Base-by-base conservation (phyloP, 441 rosid genomes). In the Bocquillonia castaneifolia region DNA sequence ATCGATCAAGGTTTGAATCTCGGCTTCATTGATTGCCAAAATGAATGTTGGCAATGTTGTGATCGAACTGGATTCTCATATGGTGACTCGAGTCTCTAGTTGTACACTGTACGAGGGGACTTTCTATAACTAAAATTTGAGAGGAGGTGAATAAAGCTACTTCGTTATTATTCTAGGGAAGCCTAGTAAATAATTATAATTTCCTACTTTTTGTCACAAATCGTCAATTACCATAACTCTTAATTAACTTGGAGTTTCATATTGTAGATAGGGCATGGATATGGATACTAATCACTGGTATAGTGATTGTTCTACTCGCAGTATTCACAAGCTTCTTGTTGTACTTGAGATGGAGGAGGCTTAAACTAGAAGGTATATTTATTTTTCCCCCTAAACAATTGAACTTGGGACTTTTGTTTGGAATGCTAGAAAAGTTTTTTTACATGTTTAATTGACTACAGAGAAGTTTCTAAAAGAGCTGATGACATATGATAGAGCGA, bases 291-390 rank as follows among this genome's bases (percentile, higher is more conserved):
- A 10, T 54, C 15, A 23, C 23, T 0, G 28, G 56, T 26, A 2
- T 40, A 34, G 18, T 32, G 44, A 8, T 50, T 26, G 54, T 3
- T 31, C 34, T 53, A 20, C 37, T 44, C 6, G 15, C 13, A 1
- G 22, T n/a, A 3, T 18, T 53, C 10, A 3, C 10, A 5, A 20
- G 45, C 3, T 31, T 63, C 10, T 40, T 53, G 7, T 54, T 55
- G 74, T 63, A 70, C 54, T 28, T 40, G 45, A 52, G 62, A 55
- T 62, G 74, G 74, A 39, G 62, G 64, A 70, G 39, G 22, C 32
- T 28, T 2, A 70, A 17, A 53, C 17, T 44, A 45, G 66, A 45
- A 62, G 73, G 73, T 70, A 40, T 10, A 1, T n/a, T n/a, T n/a
- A n/a, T n/a, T 18, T n/a, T 26, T 9, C 34, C 29, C 57, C 3